Base-by-base conservation (phyloP, 2,329 filamentous ascomycete genomes). In the Beauveria sp. region DNA sequence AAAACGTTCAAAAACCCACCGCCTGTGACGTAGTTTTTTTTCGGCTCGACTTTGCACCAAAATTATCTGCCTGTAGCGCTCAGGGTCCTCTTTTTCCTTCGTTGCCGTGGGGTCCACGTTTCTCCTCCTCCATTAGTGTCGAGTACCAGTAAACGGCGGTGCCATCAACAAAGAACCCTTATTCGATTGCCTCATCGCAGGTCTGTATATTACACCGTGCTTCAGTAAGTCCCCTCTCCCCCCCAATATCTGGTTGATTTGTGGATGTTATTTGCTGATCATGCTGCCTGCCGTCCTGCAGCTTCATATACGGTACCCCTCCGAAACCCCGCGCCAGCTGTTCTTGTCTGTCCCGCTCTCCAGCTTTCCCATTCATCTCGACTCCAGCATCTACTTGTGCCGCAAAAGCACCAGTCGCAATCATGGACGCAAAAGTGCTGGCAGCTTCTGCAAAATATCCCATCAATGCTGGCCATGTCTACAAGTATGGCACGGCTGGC, bases 401-500 rank as follows among this genome's bases (percentile, higher is more conserved):
- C 34, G 34, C 6, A 50, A 43, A 7, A 40, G 12, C 9, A 9
- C 45, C 24, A 22, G 12, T n/a, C 38, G 50, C 43, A 61, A 68
- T 63, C 70, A 85, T 85, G 83, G 79, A 82, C 68, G 77, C 78
- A 63, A 76, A 79, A 66, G 83, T 88, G 67, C 76, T 87, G 67
- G 81, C 78, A 63, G 85, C 84, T 69, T 86, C 85, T 60, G 77
- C 81, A 75, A 85, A 82, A 76, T 83, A 87, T 72, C 80, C 85
- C 66, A 85, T 86, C 64, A 78, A 81, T 58, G 71, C 76, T 60
- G 81, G 80, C 67, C 80, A 79, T 61, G 68, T 75, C 62, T 88
- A 86, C 76, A 84, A 83, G 67, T 88, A 88, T 75, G 85, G 85
- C 67, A 88, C 85, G 34, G 85, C 85, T 50, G 85, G 85, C 64